phyloP scores from a whole-genome alignment of 352 stramenopile species.

The Phytophthora meadii region DNA sequence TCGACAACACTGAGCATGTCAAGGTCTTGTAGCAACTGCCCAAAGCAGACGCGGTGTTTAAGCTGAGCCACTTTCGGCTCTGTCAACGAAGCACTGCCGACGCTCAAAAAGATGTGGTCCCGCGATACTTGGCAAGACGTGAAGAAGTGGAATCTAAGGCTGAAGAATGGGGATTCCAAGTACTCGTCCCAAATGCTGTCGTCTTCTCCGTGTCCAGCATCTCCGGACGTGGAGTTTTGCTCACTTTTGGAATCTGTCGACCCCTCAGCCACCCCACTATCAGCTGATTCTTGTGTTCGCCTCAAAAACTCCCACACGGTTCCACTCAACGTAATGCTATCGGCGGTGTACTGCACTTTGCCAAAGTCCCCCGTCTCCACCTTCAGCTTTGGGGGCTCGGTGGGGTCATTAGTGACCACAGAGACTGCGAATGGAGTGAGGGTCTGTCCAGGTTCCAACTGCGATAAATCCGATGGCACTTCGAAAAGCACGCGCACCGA shows the following conservation, averaged over 20 bases:
- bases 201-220: conserved; percentile 3
- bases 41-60: conserved; percentile 68
- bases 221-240: not conserved
- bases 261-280: conserved; percentile 5
- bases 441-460: conserved; percentile 43
- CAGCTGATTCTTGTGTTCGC: conserved; percentile 36
- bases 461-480: conserved; percentile 50
- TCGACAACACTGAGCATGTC: conserved; percentile 61
- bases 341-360: conserved; percentile 74
- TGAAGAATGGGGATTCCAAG: conserved; percentile 70
- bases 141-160: conserved; percentile 73
- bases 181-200: conserved; percentile 69
- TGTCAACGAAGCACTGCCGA: conserved; percentile 69
- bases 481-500: conserved; percentile 72
- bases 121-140: conserved; percentile 76
- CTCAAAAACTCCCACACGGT: conserved; percentile 60
- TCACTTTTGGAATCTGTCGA: not conserved
- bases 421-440: conserved; percentile 64
- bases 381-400: conserved; percentile 48
- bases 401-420: conserved; percentile 50
- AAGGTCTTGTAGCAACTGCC: conserved; percentile 70
- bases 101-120: conserved; percentile 76
- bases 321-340: conserved; percentile 58
- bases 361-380: conserved; percentile 72
- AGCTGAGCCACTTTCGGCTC: conserved; percentile 67